phyloP scores from a whole-genome alignment of 352 stramenopile species.

The Phytophthora hybrid region DNA sequence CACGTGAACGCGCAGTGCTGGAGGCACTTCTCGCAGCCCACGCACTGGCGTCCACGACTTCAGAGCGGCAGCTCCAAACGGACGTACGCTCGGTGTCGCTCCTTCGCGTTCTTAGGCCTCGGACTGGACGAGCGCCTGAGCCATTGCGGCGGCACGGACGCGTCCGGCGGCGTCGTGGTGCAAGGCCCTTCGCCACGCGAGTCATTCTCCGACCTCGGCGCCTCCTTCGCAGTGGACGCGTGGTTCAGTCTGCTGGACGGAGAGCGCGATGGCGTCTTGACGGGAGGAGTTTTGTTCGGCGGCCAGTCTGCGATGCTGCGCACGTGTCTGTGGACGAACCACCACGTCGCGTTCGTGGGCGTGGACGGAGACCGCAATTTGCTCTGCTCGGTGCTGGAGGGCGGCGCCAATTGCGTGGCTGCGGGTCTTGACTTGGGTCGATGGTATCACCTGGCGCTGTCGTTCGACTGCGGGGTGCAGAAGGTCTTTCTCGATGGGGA shows the following conservation, averaged over 20 bases:
- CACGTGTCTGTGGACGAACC: conserved; percentile 22
- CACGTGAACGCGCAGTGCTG: conserved; percentile 15
- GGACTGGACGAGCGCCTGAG: conserved; percentile 14
- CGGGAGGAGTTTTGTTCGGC: conserved; percentile 14
- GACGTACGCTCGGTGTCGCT: conserved; percentile 10
- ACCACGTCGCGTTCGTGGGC: conserved; percentile 21
- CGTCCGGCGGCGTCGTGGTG: conserved; percentile 7
- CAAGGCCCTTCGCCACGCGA: conserved; percentile 7
- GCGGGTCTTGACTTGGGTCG: conserved; percentile 10
- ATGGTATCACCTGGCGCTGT: conserved; percentile 26
- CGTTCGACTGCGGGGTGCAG: conserved; percentile 4
- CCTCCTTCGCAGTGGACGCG: conserved; percentile 17
- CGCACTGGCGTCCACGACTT: conserved; percentile 6
- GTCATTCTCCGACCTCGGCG: neutral
- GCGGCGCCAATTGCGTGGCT: conserved; percentile 6
- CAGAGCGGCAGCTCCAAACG: neutral
- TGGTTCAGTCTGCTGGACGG: conserved; percentile 26
- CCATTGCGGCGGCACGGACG: conserved; percentile 10
- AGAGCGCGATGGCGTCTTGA: conserved; percentile 17
- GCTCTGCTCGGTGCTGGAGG: conserved; percentile 22
- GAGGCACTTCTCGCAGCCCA: conserved; percentile 1
- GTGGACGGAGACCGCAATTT: conserved; percentile 22
- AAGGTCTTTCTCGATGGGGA: conserved; percentile 14
- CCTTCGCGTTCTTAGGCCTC: conserved; percentile 20
- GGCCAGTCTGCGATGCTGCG: conserved; percentile 19